phyloP scores from a whole-genome alignment of 179 eudicot genomes.

The Drosera spatulata region DNA sequence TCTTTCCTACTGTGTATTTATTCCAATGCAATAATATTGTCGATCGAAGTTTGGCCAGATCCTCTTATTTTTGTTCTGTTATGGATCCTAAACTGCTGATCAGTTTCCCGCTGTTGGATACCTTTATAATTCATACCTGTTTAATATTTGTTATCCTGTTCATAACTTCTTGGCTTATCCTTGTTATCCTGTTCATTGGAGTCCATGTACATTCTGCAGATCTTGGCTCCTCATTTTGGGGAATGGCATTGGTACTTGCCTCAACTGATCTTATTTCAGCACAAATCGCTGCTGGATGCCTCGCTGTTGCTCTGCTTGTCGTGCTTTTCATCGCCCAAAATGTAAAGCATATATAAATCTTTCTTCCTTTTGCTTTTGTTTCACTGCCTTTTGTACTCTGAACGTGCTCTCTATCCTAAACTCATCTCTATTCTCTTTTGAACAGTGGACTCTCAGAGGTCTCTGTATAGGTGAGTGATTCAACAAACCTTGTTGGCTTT shows the following conservation, averaged over 20 bases:
- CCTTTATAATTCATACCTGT: too few relatives aligned
- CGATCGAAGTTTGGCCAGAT: too few relatives aligned
- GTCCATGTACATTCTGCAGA: constrained; percentile 23
- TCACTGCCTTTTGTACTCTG: too few relatives aligned
- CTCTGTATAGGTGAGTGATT: constrained; percentile 78
- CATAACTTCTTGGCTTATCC: background rate
- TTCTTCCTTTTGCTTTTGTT: background rate
- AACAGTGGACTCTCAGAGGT: constrained; percentile 98
- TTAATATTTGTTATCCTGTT: background rate
- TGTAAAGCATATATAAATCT: constrained; percentile 24
- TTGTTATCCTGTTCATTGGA: constrained; percentile 1
- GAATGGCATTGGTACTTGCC: constrained; percentile 86
- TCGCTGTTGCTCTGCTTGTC: constrained; percentile 60
- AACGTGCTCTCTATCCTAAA: background rate
- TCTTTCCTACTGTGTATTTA: too few relatives aligned
- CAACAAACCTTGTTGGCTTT: background rate
- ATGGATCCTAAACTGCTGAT: too few relatives aligned
- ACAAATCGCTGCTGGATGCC: constrained; percentile 93
- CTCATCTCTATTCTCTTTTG: constrained; percentile 2
- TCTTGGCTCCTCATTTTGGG: constrained; percentile 99
- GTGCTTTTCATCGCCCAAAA: constrained; percentile 88
- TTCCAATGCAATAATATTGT: too few relatives aligned
- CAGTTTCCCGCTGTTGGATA: too few relatives aligned
- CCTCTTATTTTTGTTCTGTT: too few relatives aligned
- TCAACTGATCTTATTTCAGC: constrained; percentile 80